Base-by-base conservation (phyloP, 1,284 basidiomycete genomes). In the Ganoderma meredithae region DNA sequence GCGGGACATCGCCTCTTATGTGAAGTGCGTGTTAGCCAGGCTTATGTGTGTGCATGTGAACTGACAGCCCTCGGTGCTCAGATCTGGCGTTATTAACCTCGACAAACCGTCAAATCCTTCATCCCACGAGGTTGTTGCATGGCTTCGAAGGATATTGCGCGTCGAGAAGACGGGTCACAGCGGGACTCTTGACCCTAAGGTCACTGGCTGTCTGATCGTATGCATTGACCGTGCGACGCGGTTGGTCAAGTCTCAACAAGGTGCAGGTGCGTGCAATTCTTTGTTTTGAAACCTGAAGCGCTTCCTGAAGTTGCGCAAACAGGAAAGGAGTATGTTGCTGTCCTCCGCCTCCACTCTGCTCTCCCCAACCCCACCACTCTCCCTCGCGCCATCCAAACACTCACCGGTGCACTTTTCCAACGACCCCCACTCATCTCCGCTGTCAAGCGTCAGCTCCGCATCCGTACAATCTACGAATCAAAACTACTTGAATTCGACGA, bases 61-160 rank as follows among this genome's bases (percentile, higher is more conserved):
- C 27, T 65, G 62, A 47, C 62, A 59, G 59, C 56, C 64, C 19
- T 13, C 6, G 15, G 44, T 58, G 13, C 52, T 40, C 73, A 96
- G 95, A 83, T 96, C 96, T 71, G 98, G 98, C 75, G 95, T 98
- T 68, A 99, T 99, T 81, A 99, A 99, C 85, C 87, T 99, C 74
- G 98, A 99, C 88, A 99, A 99, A 81, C 98, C 98, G 33, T 99
- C 97, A 60, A 99, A 99, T 83, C 98, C 98, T 9, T 99, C 98
- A 5, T 99, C 97, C n/a, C 98, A 99, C 83, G 98, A 99, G 86
- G 98, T 99, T 66, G 98, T 99, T 72, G 98, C 98, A 19, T 99
- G 98, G 98, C 84, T 99, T 72, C 89, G 97, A 75, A 90, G 98
- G 36, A 99, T 99, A 74, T 83, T 99, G 63, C 91, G 97, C 36